phyloP scores from a whole-genome alignment of 2,329 filamentous ascomycete species.

The Penicillium thymicola region DNA sequence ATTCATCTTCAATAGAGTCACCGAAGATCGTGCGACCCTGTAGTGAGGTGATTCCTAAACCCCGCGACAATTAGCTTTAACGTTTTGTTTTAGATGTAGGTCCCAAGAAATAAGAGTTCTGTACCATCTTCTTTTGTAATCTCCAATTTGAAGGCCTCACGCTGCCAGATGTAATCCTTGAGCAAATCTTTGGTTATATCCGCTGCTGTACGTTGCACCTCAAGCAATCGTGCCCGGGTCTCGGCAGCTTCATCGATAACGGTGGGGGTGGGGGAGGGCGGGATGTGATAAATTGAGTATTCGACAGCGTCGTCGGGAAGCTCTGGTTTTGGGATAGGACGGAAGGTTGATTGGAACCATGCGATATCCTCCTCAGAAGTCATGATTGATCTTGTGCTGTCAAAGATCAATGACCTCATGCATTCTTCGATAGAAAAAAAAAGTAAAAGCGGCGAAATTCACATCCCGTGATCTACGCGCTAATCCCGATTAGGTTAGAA shows the following conservation, averaged over 20 bases:
- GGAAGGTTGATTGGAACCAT: constrained; percentile 65
- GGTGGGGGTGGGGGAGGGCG: constrained; percentile 57
- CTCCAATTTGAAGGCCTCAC: constrained; percentile 72
- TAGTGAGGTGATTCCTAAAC: constrained; percentile 55
- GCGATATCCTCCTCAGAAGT: constrained; percentile 57
- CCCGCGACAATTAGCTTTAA: constrained; percentile 6
- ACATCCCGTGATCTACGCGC: constrained; percentile 22
- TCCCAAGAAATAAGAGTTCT: constrained; percentile 19
- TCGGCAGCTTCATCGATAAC: constrained; percentile 53
- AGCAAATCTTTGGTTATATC: constrained; percentile 63
- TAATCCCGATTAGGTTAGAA: constrained; percentile 39
- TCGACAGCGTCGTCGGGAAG: constrained; percentile 82
- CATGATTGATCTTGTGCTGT: constrained; percentile 30
- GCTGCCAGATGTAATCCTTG: constrained; percentile 94
- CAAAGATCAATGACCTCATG: constrained; percentile 35
- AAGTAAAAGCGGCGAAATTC: constrained; percentile 24
- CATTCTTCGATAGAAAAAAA: constrained; percentile 17
- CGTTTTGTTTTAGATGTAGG: not conserved
- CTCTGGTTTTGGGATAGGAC: constrained; percentile 60
- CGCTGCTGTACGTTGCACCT: constrained; percentile 66
- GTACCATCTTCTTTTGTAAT: constrained; percentile 59
- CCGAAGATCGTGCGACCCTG: constrained; percentile 81
- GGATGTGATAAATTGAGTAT: constrained; percentile 69
- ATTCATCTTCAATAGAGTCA: constrained; percentile 95
- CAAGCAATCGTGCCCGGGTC: constrained; percentile 61